These are phyloP conservation scores for Cucumis hystrix DNA, from an alignment of 306 rosid genomes.

Conservation along the genomic window DNA sequence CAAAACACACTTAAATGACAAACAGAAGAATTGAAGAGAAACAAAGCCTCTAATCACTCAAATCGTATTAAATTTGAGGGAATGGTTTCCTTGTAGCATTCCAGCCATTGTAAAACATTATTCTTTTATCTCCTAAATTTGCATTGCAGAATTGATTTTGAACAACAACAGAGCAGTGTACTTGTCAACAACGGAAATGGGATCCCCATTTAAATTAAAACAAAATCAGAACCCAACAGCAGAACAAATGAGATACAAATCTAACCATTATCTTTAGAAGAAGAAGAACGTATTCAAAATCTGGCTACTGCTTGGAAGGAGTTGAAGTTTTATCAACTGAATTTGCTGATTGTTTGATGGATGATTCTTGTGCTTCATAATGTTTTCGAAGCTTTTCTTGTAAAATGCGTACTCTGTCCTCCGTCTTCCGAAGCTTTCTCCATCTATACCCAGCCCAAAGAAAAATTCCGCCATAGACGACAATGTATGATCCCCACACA, in stretches of 20 bases:
- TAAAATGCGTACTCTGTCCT: conserved; percentile 47
- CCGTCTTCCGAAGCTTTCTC: conserved; percentile 75
- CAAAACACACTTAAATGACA: neutral
- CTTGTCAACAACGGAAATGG: neutral
- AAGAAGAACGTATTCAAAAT: neutral
- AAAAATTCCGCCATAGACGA: conserved; percentile 64
- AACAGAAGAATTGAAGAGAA: neutral
- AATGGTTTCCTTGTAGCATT: neutral
- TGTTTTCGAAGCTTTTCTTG: conserved; percentile 47
- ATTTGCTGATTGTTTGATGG: conserved; percentile 36
- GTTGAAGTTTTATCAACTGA: conserved; percentile 28
- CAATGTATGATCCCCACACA: conserved; percentile 73
- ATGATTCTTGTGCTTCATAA: conserved; percentile 34
- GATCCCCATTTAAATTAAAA: neutral
- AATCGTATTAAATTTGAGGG: neutral
- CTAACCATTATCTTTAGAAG: neutral
- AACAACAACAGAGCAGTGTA: neutral
- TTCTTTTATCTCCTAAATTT: neutral
- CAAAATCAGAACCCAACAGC: neutral
- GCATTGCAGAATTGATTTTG: neutral
- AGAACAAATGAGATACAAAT: neutral
- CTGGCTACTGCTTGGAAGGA: conserved; percentile 11
- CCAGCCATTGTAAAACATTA: neutral
- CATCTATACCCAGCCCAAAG: conserved; percentile 62
- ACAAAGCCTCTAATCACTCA: neutral